Evolutionary conservation across 768 basidiomycete genomes (phyloP).

Genomic region (Daedaleopsis sinensis): DNA sequence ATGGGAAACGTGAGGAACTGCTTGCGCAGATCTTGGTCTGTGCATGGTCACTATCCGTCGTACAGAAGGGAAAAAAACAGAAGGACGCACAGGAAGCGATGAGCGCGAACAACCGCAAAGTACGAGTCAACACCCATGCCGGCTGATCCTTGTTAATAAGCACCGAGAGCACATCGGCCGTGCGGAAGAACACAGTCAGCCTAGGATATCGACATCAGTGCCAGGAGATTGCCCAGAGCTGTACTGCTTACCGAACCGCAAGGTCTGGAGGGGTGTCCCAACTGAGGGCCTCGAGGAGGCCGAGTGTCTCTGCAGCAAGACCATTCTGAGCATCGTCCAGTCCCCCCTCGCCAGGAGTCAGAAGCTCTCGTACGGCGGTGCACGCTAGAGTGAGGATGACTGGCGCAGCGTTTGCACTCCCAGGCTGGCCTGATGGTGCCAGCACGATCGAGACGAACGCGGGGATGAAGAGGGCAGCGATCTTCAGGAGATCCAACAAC

Average conservation of each 20-base stretch:
- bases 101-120: slow-evolving; percentile 53
- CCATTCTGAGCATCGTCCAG: background rate
- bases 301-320: slow-evolving; percentile 45
- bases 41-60: background rate
- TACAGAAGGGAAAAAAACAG: slow-evolving; percentile 5
- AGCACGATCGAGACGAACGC: slow-evolving; percentile 28
- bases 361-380: slow-evolving; percentile 44
- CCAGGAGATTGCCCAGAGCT: background rate
- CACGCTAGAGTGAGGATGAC: slow-evolving; percentile 44
- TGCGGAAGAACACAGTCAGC: slow-evolving; percentile 41
- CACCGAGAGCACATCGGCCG: slow-evolving; percentile 44
- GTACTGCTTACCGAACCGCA: slow-evolving; percentile 36
- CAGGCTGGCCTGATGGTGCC: slow-evolving; percentile 7
- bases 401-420: slow-evolving; percentile 30
- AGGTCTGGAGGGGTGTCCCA: slow-evolving; percentile 49
- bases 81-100: slow-evolving; percentile 55
- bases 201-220: slow-evolving; percentile 31
- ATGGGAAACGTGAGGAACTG: slow-evolving; percentile 24
- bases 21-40: slow-evolving; percentile 17
- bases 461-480: slow-evolving; percentile 45
- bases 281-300: slow-evolving; percentile 57
- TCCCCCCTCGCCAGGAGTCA: slow-evolving; percentile 34
- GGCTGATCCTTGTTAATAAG: slow-evolving; percentile 58
- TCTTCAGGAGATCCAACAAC: slow-evolving; percentile 54
- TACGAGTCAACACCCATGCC: slow-evolving; percentile 49